Percentiles rank a stretch among this genome's conserved stretches.
These are phyloP conservation scores for Pedinophyceae sp. DNA, from an alignment of 139 green algal species.

Conservation along the genomic window DNA sequence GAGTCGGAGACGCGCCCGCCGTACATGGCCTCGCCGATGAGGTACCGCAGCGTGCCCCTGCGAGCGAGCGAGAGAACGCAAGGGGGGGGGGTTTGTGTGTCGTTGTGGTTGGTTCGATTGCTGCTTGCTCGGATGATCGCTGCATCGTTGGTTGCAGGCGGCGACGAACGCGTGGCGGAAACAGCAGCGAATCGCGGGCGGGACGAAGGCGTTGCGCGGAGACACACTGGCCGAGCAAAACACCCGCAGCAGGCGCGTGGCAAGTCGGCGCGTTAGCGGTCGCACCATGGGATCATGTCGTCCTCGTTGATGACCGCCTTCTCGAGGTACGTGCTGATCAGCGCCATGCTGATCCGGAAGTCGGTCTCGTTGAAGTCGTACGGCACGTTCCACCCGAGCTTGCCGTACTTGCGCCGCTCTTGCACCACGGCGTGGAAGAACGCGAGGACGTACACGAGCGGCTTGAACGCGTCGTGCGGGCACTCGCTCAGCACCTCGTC, in stretches of 20 bases:
- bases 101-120: too few species aligned
- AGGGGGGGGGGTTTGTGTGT: too few species aligned
- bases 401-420: slow-evolving; percentile 80
- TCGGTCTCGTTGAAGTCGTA: slow-evolving; percentile 93
- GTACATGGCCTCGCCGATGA: slow-evolving; percentile 71
- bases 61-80: too few species aligned
- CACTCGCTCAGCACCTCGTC: slow-evolving; percentile 57
- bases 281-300: neutral
- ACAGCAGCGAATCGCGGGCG: too few species aligned
- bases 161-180: too few species aligned
- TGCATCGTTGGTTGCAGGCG: too few species aligned
- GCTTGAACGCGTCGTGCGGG: slow-evolving; percentile 55
- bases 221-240: too few species aligned
- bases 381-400: slow-evolving; percentile 79
- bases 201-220: too few species aligned
- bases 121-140: too few species aligned
- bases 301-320: slow-evolving; percentile 43
- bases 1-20: slow-evolving; percentile 66
- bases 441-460: slow-evolving; percentile 67
- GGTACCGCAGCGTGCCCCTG: slow-evolving; percentile 69
- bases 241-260: too few species aligned
- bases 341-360: slow-evolving; percentile 67
- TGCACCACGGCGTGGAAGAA: slow-evolving; percentile 83
- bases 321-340: slow-evolving; percentile 65
- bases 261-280: too few species aligned